Base-by-base conservation (phyloP, 495 filamentous ascomycete genomes). In the Hypomontagnella submonticulosa region DNA sequence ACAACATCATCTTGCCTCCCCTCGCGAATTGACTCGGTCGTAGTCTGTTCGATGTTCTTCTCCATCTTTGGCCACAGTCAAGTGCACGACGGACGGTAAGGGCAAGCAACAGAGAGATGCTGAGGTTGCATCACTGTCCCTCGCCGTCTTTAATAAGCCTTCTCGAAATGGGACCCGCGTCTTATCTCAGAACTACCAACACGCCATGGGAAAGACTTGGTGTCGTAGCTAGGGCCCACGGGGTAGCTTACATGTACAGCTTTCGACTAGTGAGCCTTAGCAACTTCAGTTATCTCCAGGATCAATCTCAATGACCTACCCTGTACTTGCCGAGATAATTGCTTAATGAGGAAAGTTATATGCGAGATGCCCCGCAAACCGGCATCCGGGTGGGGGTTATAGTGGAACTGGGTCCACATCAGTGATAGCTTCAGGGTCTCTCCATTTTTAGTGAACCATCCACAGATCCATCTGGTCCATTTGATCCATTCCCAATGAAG, bases 1-100 rank as follows among this genome's bases (percentile, higher is more conserved):
- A 80, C 57, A 52, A 32, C 67, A 75, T 76, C 62, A 34, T 63
- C 46, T 13, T 50, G 52, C 18, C 44, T 46, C 30, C n/a, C 53
- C 10, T 64, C 61, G 8, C 30, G 44, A 13, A 64, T 30, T 0
- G 61, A 64, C 10, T 49, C 38, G 5, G 61, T 19, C 16, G 52
- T 52, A 6, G 53, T 50, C 10, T 51, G 43, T 18, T 61, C 57
- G 4, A 32, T 6, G 37, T 50, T 49, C 46, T 64, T 64, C 53
- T 64, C 61, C 61, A 57, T 57, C 4, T 52, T 52, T n/a, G 13
- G 40, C 34, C 2, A 6, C 23, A 6, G 23, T 20, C 54, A 40
- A 19, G 42, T 15, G 47, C 33, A 32, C 20, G 44, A 36, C 13
- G 10, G 23, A 37, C 4, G 37, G 46, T 13, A 19, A 44, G 30